Conservation (phyloP, 345 rosid species). For the Turritis glabra region DNA sequence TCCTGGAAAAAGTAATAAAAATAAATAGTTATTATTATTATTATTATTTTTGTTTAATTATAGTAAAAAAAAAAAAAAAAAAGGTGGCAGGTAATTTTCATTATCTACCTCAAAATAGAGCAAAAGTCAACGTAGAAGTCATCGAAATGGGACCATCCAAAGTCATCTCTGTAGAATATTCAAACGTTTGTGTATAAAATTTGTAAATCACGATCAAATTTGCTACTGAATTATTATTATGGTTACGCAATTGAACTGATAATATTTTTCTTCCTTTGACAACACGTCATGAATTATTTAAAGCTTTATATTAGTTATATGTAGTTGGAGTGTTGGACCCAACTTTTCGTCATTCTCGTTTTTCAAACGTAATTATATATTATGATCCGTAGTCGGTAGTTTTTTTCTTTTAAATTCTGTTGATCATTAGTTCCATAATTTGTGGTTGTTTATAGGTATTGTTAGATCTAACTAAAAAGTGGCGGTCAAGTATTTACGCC, state of each 20-base stretch:
- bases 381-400: too few relatives aligned
- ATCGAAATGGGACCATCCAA: conserved; percentile 11
- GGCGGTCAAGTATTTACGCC: too few relatives aligned
- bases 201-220: neutral
- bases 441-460: too few relatives aligned
- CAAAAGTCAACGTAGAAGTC: conserved; percentile 36
- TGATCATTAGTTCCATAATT: too few relatives aligned
- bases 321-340: conserved; percentile 38
- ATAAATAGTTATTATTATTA: neutral
- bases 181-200: conserved; percentile 11
- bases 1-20: neutral
- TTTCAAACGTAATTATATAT: neutral
- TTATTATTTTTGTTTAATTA: neutral
- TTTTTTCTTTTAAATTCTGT: too few relatives aligned
- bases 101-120: conserved; percentile 23
- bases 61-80: neutral
- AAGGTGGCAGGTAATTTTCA: conserved; percentile 33
- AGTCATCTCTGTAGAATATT: neutral
- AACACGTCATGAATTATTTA: conserved; percentile 25
- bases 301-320: neutral
- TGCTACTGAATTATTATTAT: neutral
- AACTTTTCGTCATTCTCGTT: conserved; percentile 15
- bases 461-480: too few relatives aligned
- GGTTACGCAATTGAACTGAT: neutral
- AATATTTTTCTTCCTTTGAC: neutral